Conservation (phyloP, 805 yeast genomes). For the Saturnispora saitoi region DNA sequence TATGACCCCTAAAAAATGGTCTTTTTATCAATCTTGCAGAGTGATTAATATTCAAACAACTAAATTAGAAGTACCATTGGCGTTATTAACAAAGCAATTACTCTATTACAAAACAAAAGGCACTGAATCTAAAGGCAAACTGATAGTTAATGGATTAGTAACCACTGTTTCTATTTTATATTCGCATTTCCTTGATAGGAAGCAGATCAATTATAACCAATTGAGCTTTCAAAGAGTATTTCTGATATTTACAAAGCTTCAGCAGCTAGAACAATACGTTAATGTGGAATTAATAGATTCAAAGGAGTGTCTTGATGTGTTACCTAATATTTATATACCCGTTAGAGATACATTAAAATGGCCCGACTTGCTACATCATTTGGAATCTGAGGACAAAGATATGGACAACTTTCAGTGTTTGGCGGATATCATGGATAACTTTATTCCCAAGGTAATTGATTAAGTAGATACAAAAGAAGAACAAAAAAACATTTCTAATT, state of each 20-base stretch:
- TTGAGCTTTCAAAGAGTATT: slow-evolving; percentile 14
- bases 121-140: background rate
- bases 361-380: background rate
- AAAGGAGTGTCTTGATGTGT: slow-evolving; percentile 11
- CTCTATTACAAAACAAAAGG: background rate
- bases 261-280: slow-evolving; percentile 8
- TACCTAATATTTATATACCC: slow-evolving; percentile 9
- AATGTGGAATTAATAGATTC: slow-evolving; percentile 19
- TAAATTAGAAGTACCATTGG: background rate
- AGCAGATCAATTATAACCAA: slow-evolving; percentile 8
- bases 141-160: slow-evolving; percentile 22
- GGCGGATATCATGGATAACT: background rate
- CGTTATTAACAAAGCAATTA: background rate
- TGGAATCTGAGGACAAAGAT: background rate
- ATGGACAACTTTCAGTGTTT: slow-evolving; percentile 1
- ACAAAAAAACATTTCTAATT: background rate
- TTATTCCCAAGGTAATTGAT: background rate
- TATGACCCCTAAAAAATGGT: slow-evolving; percentile 3
- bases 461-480: background rate
- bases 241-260: slow-evolving; percentile 14
- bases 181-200: slow-evolving; percentile 13
- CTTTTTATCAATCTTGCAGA: background rate
- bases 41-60: background rate
- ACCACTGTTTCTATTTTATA: slow-evolving; percentile 18
- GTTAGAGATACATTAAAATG: background rate